These are phyloP conservation scores for Aschersonia sp. DNA, from an alignment of 2,329 filamentous ascomycete genomes.

Conservation along the genomic window DNA sequence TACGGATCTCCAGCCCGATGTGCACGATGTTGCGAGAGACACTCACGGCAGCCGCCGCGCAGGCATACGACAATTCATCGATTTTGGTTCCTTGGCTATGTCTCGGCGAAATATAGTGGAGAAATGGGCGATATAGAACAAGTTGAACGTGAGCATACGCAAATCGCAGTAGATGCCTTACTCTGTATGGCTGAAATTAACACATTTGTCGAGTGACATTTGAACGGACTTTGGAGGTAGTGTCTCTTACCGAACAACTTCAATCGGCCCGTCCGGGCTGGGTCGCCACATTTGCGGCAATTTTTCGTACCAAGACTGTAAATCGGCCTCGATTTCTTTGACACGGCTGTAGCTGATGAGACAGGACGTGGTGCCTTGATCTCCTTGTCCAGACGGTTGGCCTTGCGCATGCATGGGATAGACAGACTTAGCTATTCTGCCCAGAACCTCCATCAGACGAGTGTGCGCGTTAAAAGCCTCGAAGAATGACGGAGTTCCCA, in stretches of 20 bases:
- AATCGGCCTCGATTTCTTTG: conserved; percentile 47
- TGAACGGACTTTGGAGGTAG: neutral
- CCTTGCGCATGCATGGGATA: conserved; percentile 48
- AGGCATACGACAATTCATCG: conserved; percentile 70
- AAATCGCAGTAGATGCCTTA: conserved; percentile 65
- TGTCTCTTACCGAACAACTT: conserved; percentile 55
- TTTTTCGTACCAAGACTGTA: conserved; percentile 48
- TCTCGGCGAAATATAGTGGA: conserved; percentile 66
- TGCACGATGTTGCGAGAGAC: conserved; percentile 63
- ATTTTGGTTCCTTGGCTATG: conserved; percentile 39
- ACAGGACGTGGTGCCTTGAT: conserved; percentile 35
- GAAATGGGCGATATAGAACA: conserved; percentile 68
- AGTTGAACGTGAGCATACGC: conserved; percentile 76
- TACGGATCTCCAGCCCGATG: conserved; percentile 65
- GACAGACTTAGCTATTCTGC: conserved; percentile 49
- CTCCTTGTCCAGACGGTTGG: conserved; percentile 27
- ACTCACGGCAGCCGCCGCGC: conserved; percentile 46
- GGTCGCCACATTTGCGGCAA: conserved; percentile 68
- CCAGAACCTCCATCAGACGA: conserved; percentile 46
- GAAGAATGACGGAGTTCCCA: conserved; percentile 42
- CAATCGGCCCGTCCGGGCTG: conserved; percentile 58
- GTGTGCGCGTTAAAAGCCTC: conserved; percentile 54
- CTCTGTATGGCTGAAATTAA: conserved; percentile 17
- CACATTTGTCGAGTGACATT: neutral
- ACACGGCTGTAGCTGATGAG: conserved; percentile 49